Conservation (phyloP, 1,284 basidiomycete species). For the Sporisorium iseilematis-ciliati region DNA sequence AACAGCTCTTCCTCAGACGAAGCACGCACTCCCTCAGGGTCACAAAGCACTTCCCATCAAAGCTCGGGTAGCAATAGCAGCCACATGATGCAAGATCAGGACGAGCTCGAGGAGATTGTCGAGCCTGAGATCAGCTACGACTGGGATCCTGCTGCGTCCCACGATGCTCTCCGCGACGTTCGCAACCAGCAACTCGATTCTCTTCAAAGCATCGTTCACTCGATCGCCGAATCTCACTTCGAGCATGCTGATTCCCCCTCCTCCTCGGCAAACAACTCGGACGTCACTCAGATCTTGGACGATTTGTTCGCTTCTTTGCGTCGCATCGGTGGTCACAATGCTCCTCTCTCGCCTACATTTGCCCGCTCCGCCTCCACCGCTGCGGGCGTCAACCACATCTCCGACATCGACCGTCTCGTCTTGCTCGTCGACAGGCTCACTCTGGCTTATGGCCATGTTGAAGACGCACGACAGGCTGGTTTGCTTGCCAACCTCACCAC, state of each 20-base stretch:
- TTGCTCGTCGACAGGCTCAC: conserved; percentile 37
- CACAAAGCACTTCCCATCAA: background rate
- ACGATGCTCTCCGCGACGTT: conserved; percentile 27
- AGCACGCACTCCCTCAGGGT: background rate
- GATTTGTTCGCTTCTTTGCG: conserved; percentile 44
- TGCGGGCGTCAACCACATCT: conserved; percentile 9
- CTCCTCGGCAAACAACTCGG: conserved; percentile 4
- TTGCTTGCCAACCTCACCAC: conserved; percentile 27
- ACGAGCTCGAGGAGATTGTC: conserved; percentile 43
- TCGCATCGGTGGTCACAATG: conserved; percentile 33
- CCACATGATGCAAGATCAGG: conserved; percentile 13
- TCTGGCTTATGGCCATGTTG: background rate
- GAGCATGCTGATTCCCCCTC: conserved; percentile 5
- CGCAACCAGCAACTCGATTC: conserved; percentile 40
- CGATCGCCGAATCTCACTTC: conserved; percentile 33
- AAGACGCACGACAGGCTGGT: conserved; percentile 9
- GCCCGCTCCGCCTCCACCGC: conserved; percentile 6
- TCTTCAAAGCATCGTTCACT: conserved; percentile 32
- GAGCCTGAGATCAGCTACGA: conserved; percentile 19
- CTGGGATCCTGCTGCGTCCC: conserved; percentile 10
- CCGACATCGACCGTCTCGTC: conserved; percentile 36
- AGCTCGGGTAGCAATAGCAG: background rate
- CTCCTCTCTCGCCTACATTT: conserved; percentile 37
- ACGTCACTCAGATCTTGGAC: conserved; percentile 33
- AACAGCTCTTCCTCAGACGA: conserved; percentile 8